These are phyloP conservation scores for Malbranchea zuffiana DNA, from an alignment of 2,329 filamentous ascomycete species.

Conservation along the genomic window DNA sequence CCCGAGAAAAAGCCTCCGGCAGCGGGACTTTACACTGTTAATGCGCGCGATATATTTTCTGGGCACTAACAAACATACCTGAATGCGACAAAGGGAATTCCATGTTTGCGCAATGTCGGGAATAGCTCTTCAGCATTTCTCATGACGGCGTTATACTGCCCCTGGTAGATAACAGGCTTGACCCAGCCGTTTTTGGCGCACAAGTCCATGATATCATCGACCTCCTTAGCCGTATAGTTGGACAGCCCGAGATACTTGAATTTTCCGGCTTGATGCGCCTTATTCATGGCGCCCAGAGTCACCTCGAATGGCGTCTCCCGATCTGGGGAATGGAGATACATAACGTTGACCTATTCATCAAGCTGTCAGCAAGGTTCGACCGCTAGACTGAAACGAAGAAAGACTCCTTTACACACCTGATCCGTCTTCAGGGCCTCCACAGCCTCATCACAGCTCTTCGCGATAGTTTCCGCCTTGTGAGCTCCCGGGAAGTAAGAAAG, in stretches of 20 bases:
- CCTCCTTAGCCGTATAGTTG: conserved; percentile 38
- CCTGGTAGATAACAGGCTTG: conserved; percentile 39
- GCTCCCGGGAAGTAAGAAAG: conserved; percentile 19
- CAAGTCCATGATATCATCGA: conserved; percentile 34
- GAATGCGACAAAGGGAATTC: conserved; percentile 37
- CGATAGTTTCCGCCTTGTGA: conserved; percentile 20
- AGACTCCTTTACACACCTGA: conserved; percentile 2
- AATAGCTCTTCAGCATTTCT: conserved; percentile 36
- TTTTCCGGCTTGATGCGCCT: conserved; percentile 33
- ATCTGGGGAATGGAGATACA: conserved; percentile 40
- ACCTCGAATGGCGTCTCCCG: conserved; percentile 35
- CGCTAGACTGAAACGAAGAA: neutral
- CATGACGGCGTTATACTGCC: conserved; percentile 39
- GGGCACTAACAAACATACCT: conserved; percentile 12
- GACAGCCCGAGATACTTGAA: conserved; percentile 39
- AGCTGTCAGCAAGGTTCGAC: neutral
- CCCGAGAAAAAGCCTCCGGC: conserved; percentile 20
- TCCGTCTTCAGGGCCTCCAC: conserved; percentile 18
- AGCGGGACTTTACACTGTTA: conserved; percentile 18
- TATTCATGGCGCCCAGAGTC: conserved; percentile 33
- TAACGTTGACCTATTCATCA: conserved; percentile 24
- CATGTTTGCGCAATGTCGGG: conserved; percentile 32
- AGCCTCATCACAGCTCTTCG: conserved; percentile 18
- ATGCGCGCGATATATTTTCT: neutral
- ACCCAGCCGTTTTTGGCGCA: conserved; percentile 35